Percentiles rank a stretch among this genome's conserved stretches.
Evolutionary conservation across 2,329 filamentous ascomycete genomes (phyloP).

Genomic region (Venturiaceae sp.): DNA sequence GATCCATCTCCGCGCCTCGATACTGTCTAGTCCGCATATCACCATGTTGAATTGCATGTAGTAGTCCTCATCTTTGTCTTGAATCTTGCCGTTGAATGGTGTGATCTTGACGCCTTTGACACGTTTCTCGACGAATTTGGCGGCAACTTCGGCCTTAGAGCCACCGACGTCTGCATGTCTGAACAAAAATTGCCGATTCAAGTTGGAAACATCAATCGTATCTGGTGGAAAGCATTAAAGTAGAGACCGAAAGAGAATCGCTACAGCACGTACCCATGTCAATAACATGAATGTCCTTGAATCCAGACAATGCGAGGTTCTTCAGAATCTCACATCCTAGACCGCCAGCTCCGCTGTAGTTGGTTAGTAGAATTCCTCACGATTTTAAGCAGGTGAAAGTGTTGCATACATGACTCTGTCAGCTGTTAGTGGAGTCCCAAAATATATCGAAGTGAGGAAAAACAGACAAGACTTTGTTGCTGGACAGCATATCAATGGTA

Average conservation of each 20-base stretch:
- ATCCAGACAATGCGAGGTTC: constrained; percentile 87
- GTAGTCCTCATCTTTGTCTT: constrained; percentile 92
- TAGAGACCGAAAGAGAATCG: constrained; percentile 3
- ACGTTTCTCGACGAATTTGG: constrained; percentile 78
- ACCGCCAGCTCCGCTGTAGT: constrained; percentile 73
- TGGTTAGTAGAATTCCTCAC: constrained; percentile 36
- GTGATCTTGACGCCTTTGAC: constrained; percentile 90
- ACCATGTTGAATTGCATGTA: constrained; percentile 96
- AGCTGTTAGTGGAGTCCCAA: not conserved
- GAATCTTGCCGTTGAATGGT: constrained; percentile 87
- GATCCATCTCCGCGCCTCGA: constrained; percentile 97
- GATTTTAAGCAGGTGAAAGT: constrained; percentile 19
- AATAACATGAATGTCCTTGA: constrained; percentile 96
- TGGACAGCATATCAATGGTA: constrained; percentile 20
- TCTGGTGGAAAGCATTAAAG: constrained; percentile 40
- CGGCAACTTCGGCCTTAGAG: constrained; percentile 87
- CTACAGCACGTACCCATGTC: constrained; percentile 68
- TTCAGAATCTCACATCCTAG: constrained; percentile 95
- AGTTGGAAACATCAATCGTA: constrained; percentile 96
- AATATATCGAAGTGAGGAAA: not conserved
- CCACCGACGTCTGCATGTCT: constrained; percentile 85
- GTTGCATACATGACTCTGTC: constrained; percentile 24
- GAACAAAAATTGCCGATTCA: constrained; percentile 97
- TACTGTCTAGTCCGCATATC: constrained; percentile 90
- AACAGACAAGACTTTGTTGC: constrained; percentile 18